A percentile compares a stretch with the other conserved stretches of the same genome.
Conservation (phyloP, 768 basidiomycete species). For the Polyporus arcularius region DNA sequence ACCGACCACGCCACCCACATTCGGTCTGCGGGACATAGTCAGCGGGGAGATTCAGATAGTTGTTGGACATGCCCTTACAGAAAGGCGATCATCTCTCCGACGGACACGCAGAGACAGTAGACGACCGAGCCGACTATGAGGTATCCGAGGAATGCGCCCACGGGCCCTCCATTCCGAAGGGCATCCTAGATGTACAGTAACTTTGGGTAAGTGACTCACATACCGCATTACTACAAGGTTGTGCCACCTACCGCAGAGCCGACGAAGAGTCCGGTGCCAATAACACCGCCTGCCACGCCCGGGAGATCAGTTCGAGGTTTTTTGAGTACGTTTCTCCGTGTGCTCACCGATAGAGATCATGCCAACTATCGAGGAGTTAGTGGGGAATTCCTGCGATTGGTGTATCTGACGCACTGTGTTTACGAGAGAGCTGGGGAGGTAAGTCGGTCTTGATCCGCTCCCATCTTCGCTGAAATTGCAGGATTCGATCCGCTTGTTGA, state of each 20-base stretch:
- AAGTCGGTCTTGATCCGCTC: conserved; percentile 28
- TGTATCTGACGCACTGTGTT: conserved; percentile 23
- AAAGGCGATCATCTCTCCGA: conserved; percentile 40
- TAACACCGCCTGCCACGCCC: conserved; percentile 31
- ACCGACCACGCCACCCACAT: conserved; percentile 33
- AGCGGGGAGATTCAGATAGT: neutral
- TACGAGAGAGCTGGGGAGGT: conserved; percentile 28
- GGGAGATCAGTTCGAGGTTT: too few species aligned
- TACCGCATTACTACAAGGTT: neutral
- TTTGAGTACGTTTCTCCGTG: too few species aligned
- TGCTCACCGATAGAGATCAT: conserved; percentile 30
- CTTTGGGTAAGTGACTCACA: too few species aligned
- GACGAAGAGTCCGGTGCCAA: conserved; percentile 45
- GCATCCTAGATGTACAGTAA: conserved; percentile 21
- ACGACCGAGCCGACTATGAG: conserved; percentile 41
- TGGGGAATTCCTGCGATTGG: neutral
- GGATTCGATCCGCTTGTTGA: conserved; percentile 24
- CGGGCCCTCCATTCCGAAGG: conserved; percentile 53
- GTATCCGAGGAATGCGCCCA: conserved; percentile 53
- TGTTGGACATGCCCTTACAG: conserved; percentile 10
- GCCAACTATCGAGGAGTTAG: conserved; percentile 19
- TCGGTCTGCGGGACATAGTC: conserved; percentile 19
- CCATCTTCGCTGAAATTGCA: conserved; percentile 27
- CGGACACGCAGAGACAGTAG: conserved; percentile 35
- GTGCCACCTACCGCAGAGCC: conserved; percentile 25